Percentiles rank a stretch among this genome's conserved stretches.
Conservation (phyloP, 2,329 filamentous ascomycete species). For the Aspergillus bombycis region DNA sequence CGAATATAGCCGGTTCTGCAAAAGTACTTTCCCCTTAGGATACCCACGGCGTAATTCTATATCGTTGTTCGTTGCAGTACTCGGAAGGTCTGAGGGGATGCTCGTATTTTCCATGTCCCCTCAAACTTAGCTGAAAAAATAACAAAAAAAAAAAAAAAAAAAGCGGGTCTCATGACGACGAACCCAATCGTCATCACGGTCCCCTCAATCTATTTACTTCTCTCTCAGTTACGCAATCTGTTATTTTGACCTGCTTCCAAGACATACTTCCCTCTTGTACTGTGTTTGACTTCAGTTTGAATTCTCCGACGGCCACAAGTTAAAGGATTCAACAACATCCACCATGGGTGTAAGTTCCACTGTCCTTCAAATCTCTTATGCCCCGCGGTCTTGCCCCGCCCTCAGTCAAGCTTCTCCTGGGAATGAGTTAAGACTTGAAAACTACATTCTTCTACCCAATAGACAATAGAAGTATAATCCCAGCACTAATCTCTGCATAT, state of each 20-base stretch:
- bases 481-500: conserved; percentile 17
- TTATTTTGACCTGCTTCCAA: not conserved
- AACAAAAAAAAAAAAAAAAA: not conserved
- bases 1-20: not conserved
- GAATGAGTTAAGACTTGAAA: not conserved
- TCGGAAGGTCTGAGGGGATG: not conserved
- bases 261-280: not conserved
- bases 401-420: conserved; percentile 7
- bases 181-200: conserved; percentile 6
- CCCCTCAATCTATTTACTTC: not conserved
- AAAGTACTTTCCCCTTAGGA: not conserved
- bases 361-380: not conserved
- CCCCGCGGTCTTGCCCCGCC: conserved; percentile 13
- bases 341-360: conserved; percentile 13
- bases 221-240: conserved; percentile 1
- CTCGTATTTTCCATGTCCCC: not conserved
- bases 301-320: not conserved
- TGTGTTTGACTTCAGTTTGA: not conserved
- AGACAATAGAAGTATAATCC: not conserved
- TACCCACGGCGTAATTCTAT: not conserved
- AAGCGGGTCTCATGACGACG: conserved; percentile 5
- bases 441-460: not conserved
- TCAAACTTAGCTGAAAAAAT: not conserved
- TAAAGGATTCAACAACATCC: not conserved
- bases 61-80: not conserved